Base-by-base conservation (phyloP, 2,329 filamentous ascomycete species). In the Pseudophaeomoniella oleicola region DNA sequence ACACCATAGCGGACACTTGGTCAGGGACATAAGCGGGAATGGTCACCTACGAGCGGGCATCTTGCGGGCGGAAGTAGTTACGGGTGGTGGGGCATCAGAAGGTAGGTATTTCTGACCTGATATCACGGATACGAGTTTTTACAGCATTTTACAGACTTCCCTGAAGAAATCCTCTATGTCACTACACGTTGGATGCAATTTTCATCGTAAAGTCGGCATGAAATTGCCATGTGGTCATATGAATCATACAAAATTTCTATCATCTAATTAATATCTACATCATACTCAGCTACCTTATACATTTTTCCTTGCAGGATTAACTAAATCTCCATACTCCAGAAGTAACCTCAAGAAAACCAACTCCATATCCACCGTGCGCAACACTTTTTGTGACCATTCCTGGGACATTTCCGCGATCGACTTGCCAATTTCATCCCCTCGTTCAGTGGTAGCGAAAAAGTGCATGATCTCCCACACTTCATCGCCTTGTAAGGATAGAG, bases 311-410 rank as follows among this genome's bases (percentile, higher is more conserved):
- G 85, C 78, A 55, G 81, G 71, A 15, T 78, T 69, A 32, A 86
- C 50, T 42, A n/a, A n/a, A n/a, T 81, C 60, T 2, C 69, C 81
- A 78, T 81, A 90, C 60, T 90, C 83, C 14, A 90, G 58, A 47
- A 90, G 56, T 41, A 90, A 53, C 33, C 83, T 62, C 50, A 86
- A 90, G 48, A 88, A 65, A 50, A 88, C 90, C 5, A 85, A 69
- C 54, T 86, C 78, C 72, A 81, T 82, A 49, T 90, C 84, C 52
- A 79, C 78, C 47, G 71, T 72, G 40, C 78, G 62, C 13, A 86
- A 46, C 11, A 72, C 78, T 50, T 64, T 64, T 5, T 62, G 59
- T 2, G 73, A 74, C 81, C 81, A 85, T 39, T 67, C 66, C 36
- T 66, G 63, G 1, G 81, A 80, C 43, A 75, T 60, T 38, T 73